phyloP scores from a whole-genome alignment of 192 early-diverging fungal species.

The Thamnidium elegans region DNA sequence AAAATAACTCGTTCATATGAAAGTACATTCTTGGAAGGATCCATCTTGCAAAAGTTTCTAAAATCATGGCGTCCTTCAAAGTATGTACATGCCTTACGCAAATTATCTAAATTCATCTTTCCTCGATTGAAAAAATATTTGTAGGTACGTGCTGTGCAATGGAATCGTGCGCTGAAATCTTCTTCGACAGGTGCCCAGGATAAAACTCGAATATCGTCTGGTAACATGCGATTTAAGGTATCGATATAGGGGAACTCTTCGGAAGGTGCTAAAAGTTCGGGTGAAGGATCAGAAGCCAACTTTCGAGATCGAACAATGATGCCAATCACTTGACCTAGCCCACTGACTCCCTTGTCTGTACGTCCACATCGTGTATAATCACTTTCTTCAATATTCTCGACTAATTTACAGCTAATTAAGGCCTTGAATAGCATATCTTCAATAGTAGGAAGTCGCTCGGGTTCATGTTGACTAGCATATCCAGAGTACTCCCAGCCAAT shows the following conservation, averaged over 20 bases:
- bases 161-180: slow-evolving; percentile 84
- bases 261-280: slow-evolving; percentile 2
- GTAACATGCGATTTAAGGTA: slow-evolving; percentile 83
- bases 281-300: slow-evolving; percentile 20
- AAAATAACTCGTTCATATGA: slow-evolving; percentile 77
- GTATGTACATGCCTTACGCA: slow-evolving; percentile 68
- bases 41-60: slow-evolving; percentile 94
- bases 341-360: slow-evolving; percentile 87
- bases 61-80: slow-evolving; percentile 89
- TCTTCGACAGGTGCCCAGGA: slow-evolving; percentile 82
- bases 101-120: slow-evolving; percentile 66
- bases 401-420: slow-evolving; percentile 70
- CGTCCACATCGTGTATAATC: slow-evolving; percentile 82
- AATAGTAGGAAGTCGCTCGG: slow-evolving; percentile 61
- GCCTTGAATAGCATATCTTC: slow-evolving; percentile 88
- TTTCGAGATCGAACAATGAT: slow-evolving; percentile 67
- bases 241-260: slow-evolving; percentile 78
- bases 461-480: slow-evolving; percentile 69
- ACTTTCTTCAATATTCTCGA: slow-evolving; percentile 62
- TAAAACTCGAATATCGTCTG: slow-evolving; percentile 84
- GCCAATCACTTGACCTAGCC: slow-evolving; percentile 85
- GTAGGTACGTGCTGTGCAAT: slow-evolving; percentile 81
- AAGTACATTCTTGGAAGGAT: slow-evolving; percentile 77
- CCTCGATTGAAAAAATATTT: slow-evolving; percentile 84
- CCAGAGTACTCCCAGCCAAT: slow-evolving; percentile 90